Evolutionary conservation across 441 rosid genomes (phyloP).

Genomic region (Arabidopsis lyrata): DNA sequence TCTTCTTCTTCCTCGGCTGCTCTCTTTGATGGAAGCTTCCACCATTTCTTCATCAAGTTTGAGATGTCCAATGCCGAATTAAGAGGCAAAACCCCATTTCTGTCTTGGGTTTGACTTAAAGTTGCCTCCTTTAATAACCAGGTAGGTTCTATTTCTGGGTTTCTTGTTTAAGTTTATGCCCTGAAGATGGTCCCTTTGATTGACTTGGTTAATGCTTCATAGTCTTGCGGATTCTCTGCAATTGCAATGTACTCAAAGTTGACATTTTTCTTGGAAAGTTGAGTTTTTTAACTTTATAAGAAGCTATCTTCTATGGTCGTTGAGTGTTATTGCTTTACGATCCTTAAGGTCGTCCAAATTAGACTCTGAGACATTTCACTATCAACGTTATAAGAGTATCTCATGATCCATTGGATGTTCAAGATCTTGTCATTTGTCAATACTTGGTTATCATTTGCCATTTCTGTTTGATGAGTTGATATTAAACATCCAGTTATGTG

Average conservation of each 20-base stretch:
- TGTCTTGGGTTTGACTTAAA: constrained; percentile 36
- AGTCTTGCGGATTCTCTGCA: constrained; percentile 2
- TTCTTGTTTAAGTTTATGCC: background rate
- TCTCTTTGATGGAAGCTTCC: constrained; percentile 30
- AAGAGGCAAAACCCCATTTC: background rate
- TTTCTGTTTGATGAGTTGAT: background rate
- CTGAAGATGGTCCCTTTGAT: background rate
- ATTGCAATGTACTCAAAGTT: constrained; percentile 10
- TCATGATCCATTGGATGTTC: background rate
- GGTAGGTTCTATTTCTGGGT: constrained; percentile 17
- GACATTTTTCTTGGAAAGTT: constrained; percentile 11
- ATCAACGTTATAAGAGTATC: background rate
- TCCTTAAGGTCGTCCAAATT: background rate
- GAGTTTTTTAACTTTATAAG: background rate
- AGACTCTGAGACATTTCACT: constrained; percentile 2
- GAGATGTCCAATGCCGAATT: background rate
- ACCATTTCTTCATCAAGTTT: background rate
- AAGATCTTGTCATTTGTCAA: constrained; percentile 14
- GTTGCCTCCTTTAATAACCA: constrained; percentile 27
- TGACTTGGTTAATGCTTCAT: constrained; percentile 18
- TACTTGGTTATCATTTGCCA: background rate
- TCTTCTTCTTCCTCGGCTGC: constrained; percentile 35
- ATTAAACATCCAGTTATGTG: background rate
- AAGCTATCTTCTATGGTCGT: background rate
- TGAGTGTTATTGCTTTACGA: constrained; percentile 8